phyloP scores from a whole-genome alignment of 2,329 filamentous ascomycete species.

The Aspergillus novofumigatus region DNA sequence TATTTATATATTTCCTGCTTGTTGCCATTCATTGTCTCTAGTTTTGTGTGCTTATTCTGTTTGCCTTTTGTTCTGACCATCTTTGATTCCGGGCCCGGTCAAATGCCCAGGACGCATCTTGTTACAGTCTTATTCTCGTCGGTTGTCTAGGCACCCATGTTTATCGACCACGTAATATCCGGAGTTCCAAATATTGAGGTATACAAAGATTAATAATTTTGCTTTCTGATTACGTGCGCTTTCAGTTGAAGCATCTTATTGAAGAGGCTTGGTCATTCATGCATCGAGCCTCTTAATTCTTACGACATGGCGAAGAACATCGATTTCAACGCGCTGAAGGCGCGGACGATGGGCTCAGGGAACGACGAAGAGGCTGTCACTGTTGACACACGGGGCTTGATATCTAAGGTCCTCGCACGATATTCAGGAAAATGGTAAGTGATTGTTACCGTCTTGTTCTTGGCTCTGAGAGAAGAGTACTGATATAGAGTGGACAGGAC shows the following conservation, averaged over 20 bases:
- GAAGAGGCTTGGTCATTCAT: not conserved
- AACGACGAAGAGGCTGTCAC: slow-evolving; percentile 96
- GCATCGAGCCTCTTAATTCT: not conserved
- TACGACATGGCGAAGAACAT: slow-evolving; percentile 64
- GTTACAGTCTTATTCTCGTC: not conserved
- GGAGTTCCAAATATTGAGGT: not conserved
- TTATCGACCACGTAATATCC: not conserved
- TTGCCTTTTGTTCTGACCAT: not conserved
- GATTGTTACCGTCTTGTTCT: not conserved
- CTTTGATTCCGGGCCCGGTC: not conserved
- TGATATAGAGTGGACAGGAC: slow-evolving; percentile 38
- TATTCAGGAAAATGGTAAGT: slow-evolving; percentile 95
- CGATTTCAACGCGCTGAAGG: slow-evolving; percentile 67
- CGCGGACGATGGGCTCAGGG: slow-evolving; percentile 78
- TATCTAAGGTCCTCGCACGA: slow-evolving; percentile 93
- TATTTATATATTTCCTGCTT: not conserved
- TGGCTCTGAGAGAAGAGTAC: slow-evolving; percentile 1
- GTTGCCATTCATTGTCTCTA: not conserved
- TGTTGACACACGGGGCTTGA: slow-evolving; percentile 91
- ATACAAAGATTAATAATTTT: not conserved
- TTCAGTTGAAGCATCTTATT: not conserved
- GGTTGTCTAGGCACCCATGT: not conserved
- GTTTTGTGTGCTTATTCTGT: not conserved
- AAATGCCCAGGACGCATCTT: not conserved
- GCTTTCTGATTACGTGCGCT: not conserved